These are phyloP conservation scores for Melaleuca alternifolia DNA, from an alignment of 345 rosid species.

Conservation along the genomic window DNA sequence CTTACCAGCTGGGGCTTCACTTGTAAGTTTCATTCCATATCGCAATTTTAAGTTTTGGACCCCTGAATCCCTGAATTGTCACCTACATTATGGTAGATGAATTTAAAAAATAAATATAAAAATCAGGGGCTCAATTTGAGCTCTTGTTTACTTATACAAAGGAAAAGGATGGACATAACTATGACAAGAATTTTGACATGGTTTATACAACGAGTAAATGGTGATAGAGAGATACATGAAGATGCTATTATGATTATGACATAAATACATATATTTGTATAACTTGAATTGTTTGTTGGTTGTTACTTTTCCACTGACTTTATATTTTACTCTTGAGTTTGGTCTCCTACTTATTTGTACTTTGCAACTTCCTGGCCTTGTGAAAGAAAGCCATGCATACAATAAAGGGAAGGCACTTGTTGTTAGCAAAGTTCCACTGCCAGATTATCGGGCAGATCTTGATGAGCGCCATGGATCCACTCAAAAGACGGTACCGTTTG, in stretches of 20 bases:
- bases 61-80: not conserved
- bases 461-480: conserved; percentile 93
- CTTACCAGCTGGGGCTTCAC: conserved; percentile 61
- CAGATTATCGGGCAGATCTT: conserved; percentile 84
- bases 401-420: conserved; percentile 80
- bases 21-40: conserved; percentile 44
- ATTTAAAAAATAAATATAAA: not conserved
- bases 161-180: not conserved
- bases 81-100: not conserved
- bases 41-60: not conserved
- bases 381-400: conserved; percentile 88
- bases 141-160: not conserved
- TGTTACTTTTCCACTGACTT: not conserved
- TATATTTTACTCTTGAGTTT: not conserved
- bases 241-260: not conserved
- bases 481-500: conserved; percentile 54
- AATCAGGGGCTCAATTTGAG: not conserved
- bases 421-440: conserved; percentile 90
- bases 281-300: not conserved
- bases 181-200: not conserved
- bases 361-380: conserved; percentile 18
- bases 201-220: not conserved
- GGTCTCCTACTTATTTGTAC: not conserved
- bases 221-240: not conserved
- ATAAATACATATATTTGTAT: not conserved